Conservation (phyloP, 495 filamentous ascomycete species). For the Pyronema domesticum region DNA sequence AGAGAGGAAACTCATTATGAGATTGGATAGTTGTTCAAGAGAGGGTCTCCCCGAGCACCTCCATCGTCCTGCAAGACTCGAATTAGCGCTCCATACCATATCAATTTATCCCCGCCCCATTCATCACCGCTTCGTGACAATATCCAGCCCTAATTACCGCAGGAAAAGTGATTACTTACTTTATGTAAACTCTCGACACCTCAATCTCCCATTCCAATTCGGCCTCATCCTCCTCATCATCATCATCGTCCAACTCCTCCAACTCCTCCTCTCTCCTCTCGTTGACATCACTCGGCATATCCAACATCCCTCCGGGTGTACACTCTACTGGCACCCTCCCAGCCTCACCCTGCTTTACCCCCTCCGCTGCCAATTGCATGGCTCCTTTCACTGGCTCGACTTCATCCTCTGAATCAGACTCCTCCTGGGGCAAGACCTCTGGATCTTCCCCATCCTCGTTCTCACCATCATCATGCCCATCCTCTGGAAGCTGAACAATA, state of each 20-base stretch:
- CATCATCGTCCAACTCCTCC: background rate
- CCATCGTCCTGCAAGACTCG: too few relatives aligned
- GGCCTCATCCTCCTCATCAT: slow-evolving; percentile 2
- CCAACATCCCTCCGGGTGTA: background rate
- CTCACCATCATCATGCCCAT: background rate
- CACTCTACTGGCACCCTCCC: background rate
- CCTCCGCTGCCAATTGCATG: background rate
- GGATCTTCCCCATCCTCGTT: background rate
- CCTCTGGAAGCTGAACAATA: slow-evolving; percentile 9
- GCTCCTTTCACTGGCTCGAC: background rate
- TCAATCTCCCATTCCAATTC: slow-evolving; percentile 17
- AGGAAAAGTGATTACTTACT: background rate
- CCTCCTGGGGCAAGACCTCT: background rate
- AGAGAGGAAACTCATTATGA: too few relatives aligned
- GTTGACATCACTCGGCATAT: background rate
- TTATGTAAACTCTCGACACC: slow-evolving; percentile 17
- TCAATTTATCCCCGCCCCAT: too few relatives aligned
- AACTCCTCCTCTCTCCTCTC: slow-evolving; percentile 1
- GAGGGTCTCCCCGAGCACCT: too few relatives aligned
- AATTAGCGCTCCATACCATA: too few relatives aligned
- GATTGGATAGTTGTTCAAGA: too few relatives aligned
- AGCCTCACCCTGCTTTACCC: background rate
- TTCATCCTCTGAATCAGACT: background rate
- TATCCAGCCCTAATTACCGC: too few relatives aligned
- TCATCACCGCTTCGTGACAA: too few relatives aligned